These are phyloP conservation scores for Tanacetum coccineum DNA, from an alignment of 129 eudicot genomes.

Conservation along the genomic window DNA sequence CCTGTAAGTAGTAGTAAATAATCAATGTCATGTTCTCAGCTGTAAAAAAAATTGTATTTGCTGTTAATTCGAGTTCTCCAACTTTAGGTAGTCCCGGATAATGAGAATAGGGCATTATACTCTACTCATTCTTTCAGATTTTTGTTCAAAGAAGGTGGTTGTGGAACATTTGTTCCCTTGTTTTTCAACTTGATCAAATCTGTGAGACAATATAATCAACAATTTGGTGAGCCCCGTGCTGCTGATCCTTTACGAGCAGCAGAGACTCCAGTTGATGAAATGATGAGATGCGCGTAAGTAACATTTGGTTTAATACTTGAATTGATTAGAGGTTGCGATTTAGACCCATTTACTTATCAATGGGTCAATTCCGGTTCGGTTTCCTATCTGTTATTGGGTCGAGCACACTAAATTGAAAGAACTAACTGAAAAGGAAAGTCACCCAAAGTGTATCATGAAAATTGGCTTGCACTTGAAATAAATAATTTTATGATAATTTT, in stretches of 20 bases:
- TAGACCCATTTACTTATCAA: too few relatives aligned
- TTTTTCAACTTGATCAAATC: slow-evolving; percentile 70
- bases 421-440: too few relatives aligned
- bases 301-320: background rate
- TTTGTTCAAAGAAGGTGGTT: slow-evolving; percentile 95
- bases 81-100: slow-evolving; percentile 86
- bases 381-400: too few relatives aligned
- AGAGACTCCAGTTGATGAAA: slow-evolving; percentile 96
- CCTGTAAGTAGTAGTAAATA: slow-evolving; percentile 57
- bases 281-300: slow-evolving; percentile 98
- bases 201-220: slow-evolving; percentile 71
- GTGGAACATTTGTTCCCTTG: slow-evolving; percentile 89
- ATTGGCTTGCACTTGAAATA: too few relatives aligned
- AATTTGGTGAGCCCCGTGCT: slow-evolving; percentile 36
- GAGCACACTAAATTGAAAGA: too few relatives aligned
- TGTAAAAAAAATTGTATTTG: background rate
- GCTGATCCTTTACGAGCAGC: slow-evolving; percentile 87
- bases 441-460: too few relatives aligned
- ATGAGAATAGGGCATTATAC: slow-evolving; percentile 67
- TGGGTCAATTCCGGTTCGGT: too few relatives aligned
- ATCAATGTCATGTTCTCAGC: background rate
- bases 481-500: too few relatives aligned
- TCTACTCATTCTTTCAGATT: slow-evolving; percentile 89
- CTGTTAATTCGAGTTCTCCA: background rate
- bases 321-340: background rate